Conservation (phyloP, 2,329 filamentous ascomycete genomes). For the Colletotrichum sp. region DNA sequence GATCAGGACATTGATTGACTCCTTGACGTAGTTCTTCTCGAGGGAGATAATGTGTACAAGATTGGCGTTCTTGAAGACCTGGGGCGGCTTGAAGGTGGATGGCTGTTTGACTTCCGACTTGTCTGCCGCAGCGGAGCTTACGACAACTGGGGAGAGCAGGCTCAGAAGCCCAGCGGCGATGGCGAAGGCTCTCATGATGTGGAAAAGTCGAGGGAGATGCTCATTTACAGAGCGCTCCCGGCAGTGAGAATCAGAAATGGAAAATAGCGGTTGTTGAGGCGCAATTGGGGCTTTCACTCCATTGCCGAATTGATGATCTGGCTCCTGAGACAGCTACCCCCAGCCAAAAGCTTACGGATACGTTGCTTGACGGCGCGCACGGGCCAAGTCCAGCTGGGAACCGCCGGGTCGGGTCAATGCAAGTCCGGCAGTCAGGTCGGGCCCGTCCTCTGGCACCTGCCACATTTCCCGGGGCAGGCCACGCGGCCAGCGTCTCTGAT, state of each 20-base stretch:
- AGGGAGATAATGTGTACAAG: constrained; percentile 88
- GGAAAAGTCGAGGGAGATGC: constrained; percentile 21
- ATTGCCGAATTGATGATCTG: constrained; percentile 23
- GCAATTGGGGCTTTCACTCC: constrained; percentile 23
- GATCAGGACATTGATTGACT: constrained; percentile 91
- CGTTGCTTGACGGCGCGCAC: constrained; percentile 33
- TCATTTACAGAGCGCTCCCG: constrained; percentile 30
- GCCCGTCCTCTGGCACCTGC: background rate
- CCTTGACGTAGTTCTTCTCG: constrained; percentile 90
- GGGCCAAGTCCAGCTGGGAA: background rate
- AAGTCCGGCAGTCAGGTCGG: constrained; percentile 1
- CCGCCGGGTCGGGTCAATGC: constrained; percentile 1
- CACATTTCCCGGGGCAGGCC: background rate
- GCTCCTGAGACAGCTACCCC: constrained; percentile 28
- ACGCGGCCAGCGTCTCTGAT: background rate
- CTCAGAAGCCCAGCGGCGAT: constrained; percentile 63
- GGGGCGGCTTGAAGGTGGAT: constrained; percentile 78
- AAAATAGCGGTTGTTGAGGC: constrained; percentile 7
- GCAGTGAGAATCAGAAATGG: constrained; percentile 15
- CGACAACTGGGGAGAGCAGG: constrained; percentile 54
- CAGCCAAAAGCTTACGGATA: constrained; percentile 36
- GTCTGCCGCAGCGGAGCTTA: constrained; percentile 36
- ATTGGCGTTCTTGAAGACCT: constrained; percentile 93
- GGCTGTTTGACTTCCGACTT: constrained; percentile 62
- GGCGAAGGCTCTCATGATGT: constrained; percentile 52